These are phyloP conservation scores for Kokia cookei DNA, from an alignment of 441 rosid species.

Conservation along the genomic window DNA sequence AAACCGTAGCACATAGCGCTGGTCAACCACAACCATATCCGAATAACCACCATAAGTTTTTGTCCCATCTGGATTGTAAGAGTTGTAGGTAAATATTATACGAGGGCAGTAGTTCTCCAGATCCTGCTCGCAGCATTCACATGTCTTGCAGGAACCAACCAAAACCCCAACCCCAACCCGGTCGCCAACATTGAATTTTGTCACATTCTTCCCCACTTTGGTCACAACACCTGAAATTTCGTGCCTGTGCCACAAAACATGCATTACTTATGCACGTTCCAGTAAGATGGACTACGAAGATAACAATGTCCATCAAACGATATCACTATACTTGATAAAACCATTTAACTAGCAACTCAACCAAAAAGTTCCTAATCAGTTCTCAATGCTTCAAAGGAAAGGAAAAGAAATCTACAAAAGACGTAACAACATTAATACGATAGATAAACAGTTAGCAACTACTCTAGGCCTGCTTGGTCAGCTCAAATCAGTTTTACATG, in stretches of 20 bases:
- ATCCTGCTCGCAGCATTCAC: slow-evolving; percentile 62
- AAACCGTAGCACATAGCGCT: slow-evolving; percentile 51
- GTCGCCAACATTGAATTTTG: slow-evolving; percentile 51
- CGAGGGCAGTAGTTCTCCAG: slow-evolving; percentile 72
- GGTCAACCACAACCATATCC: slow-evolving; percentile 56
- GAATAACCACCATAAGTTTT: slow-evolving; percentile 71
- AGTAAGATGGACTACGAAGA: not conserved
- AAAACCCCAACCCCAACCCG: slow-evolving; percentile 78
- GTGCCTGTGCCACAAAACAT: slow-evolving; percentile 31
- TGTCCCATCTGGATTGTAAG: slow-evolving; percentile 45
- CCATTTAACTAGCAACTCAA: not conserved
- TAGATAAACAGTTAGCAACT: not conserved
- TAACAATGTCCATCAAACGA: not conserved
- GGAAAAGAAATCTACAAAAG: not conserved
- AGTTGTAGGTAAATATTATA: slow-evolving; percentile 48
- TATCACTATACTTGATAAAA: not conserved
- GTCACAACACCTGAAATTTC: slow-evolving; percentile 58
- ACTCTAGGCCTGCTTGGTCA: not conserved
- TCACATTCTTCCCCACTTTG: slow-evolving; percentile 45
- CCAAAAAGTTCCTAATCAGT: not conserved
- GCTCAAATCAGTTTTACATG: not conserved
- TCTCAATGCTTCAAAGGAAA: not conserved
- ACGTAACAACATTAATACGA: not conserved
- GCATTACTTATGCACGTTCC: not conserved
- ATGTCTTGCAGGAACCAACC: slow-evolving; percentile 57